phyloP scores from a whole-genome alignment of 352 stramenopile species.

The Phytophthora uliginosa region DNA sequence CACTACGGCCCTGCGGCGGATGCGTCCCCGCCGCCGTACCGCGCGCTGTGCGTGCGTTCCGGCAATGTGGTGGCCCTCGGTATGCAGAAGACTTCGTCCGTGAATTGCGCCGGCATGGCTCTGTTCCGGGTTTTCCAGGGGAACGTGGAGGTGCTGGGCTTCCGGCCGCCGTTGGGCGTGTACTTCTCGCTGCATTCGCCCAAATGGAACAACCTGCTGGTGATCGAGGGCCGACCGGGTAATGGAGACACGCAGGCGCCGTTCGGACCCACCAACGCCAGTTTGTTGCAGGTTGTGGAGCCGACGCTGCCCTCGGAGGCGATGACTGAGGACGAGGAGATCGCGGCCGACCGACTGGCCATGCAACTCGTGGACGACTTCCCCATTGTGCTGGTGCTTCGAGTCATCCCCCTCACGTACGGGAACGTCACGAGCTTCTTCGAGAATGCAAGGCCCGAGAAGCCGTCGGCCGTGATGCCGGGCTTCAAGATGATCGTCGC shows the following conservation, averaged over 20 bases:
- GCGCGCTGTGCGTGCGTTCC: conserved; percentile 58
- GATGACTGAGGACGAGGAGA: conserved; percentile 77
- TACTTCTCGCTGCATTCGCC: conserved; percentile 89
- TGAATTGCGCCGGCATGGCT: conserved; percentile 83
- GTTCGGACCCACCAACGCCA: conserved; percentile 55
- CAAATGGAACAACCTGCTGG: conserved; percentile 83
- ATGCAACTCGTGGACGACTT: conserved; percentile 67
- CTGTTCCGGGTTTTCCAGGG: conserved; percentile 88
- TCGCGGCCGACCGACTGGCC: conserved; percentile 72
- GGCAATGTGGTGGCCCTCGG: conserved; percentile 77
- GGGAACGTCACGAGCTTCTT: conserved; percentile 86
- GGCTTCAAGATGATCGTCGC: conserved; percentile 87
- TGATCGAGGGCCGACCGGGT: conserved; percentile 53
- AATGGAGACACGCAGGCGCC: conserved; percentile 57
- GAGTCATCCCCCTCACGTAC: conserved; percentile 67
- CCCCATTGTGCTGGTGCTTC: conserved; percentile 81
- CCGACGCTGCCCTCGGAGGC: conserved; percentile 34
- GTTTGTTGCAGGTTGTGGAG: conserved; percentile 60
- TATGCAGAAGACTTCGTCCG: conserved; percentile 49
- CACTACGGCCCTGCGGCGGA: conserved; percentile 17
- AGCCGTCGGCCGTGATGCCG: conserved; percentile 58
- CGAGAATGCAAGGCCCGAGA: conserved; percentile 47
- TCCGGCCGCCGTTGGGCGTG: conserved; percentile 65
- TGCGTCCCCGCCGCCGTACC: conserved; percentile 36
- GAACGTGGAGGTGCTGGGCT: conserved; percentile 77